Evolutionary conservation across 257 asterid genomes (phyloP).

Genomic region (Coffea eugenioides): DNA sequence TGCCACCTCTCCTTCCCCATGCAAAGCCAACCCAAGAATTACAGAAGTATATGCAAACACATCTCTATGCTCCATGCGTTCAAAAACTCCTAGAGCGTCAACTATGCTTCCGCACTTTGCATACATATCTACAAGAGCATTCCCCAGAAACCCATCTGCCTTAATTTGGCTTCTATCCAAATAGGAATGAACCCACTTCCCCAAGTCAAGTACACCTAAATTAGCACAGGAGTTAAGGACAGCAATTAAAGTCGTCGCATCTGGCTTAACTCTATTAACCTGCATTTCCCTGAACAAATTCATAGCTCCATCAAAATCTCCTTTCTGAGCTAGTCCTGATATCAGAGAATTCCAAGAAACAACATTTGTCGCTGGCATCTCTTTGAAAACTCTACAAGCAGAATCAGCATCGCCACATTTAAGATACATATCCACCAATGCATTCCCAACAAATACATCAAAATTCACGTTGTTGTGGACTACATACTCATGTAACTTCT

Average conservation of each 20-base stretch:
- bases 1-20: conserved; percentile 34
- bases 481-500: conserved; percentile 39
- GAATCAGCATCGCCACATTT: conserved; percentile 37
- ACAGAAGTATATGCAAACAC: conserved; percentile 33
- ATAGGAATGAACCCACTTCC: conserved; percentile 47
- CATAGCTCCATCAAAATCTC: conserved; percentile 33
- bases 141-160: conserved; percentile 30
- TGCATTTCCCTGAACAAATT: conserved; percentile 32
- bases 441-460: conserved; percentile 45
- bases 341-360: conserved; percentile 47
- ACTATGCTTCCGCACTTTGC: conserved; percentile 42
- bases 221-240: conserved; percentile 41
- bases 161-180: conserved; percentile 23
- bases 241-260: conserved; percentile 40
- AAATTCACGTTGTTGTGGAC: conserved; percentile 10
- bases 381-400: conserved; percentile 31
- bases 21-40: conserved; percentile 35
- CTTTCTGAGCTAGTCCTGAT: conserved; percentile 37
- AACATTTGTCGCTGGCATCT: conserved; percentile 37
- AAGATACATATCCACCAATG: conserved; percentile 45
- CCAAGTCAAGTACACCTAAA: conserved; percentile 39
- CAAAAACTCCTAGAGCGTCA: conserved; percentile 25
- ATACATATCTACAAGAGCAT: conserved; percentile 50
- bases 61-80: conserved; percentile 28
- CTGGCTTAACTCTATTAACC: conserved; percentile 27